phyloP scores from a whole-genome alignment of 1,284 basidiomycete genomes.

The Cryptococcus floricola region DNA sequence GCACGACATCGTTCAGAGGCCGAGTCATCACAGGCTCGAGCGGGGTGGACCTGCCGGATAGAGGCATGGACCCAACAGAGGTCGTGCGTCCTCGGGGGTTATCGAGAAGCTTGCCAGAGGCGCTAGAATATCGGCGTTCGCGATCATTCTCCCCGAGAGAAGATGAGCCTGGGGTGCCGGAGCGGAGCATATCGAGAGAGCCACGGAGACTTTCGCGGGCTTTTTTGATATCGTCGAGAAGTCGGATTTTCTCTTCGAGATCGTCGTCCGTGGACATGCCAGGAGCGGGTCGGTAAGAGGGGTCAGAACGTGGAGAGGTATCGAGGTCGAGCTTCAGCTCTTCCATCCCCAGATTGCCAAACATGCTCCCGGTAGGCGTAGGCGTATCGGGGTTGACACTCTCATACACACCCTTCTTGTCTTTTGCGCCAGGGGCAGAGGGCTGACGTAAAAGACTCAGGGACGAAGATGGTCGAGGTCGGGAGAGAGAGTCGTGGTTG shows the following conservation, averaged over 20 bases:
- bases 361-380: neutral
- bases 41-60: neutral
- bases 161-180: constrained; percentile 14
- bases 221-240: constrained; percentile 43
- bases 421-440: neutral
- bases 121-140: constrained; percentile 9
- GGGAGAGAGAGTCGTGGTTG: neutral
- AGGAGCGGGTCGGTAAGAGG: neutral
- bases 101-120: constrained; percentile 13
- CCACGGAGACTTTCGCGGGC: constrained; percentile 38
- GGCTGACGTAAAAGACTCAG: constrained; percentile 15
- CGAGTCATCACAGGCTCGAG: neutral
- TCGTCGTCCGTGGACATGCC: constrained; percentile 20
- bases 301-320: neutral
- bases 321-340: constrained; percentile 9
- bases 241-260: constrained; percentile 34
- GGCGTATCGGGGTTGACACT: constrained; percentile 15
- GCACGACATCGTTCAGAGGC: neutral
- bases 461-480: constrained; percentile 13
- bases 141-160: neutral
- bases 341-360: constrained; percentile 3
- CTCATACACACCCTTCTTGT: constrained; percentile 11
- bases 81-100: neutral
- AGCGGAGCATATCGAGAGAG: constrained; percentile 36
- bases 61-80: neutral